Conservation (phyloP, 2,329 filamentous ascomycete species). For the Rutstroemia sydowiana region DNA sequence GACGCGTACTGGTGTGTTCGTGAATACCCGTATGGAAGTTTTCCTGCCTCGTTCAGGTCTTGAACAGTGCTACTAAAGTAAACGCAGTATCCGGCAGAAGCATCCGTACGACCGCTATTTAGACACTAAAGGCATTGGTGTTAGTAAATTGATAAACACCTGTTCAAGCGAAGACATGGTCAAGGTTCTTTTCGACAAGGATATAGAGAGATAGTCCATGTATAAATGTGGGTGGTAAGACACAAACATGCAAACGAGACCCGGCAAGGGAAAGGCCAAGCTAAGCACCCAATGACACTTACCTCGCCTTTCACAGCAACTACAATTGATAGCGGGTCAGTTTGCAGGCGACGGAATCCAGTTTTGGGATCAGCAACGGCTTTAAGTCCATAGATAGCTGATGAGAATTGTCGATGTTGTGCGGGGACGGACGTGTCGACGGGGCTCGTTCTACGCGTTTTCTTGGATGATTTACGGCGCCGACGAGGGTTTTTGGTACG, state of each 20-base stretch:
- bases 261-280: too few relatives aligned
- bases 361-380: not conserved
- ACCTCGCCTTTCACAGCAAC: not conserved
- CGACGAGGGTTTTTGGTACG: not conserved
- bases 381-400: not conserved
- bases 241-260: too few relatives aligned
- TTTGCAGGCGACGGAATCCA: not conserved
- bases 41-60: not conserved
- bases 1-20: slow-evolving; percentile 13
- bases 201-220: too few relatives aligned
- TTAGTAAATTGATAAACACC: too few relatives aligned
- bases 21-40: slow-evolving; percentile 2
- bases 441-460: not conserved
- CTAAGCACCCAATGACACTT: too few relatives aligned
- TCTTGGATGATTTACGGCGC: not conserved
- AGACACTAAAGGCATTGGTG: not conserved
- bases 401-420: not conserved
- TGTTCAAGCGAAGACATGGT: too few relatives aligned
- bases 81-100: not conserved
- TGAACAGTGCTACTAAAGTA: not conserved
- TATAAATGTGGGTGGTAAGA: too few relatives aligned
- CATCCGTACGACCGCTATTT: not conserved
- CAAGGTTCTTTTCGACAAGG: too few relatives aligned
- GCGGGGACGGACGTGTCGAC: not conserved
- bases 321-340: not conserved